Conservation (phyloP, 768 basidiomycete genomes). For the Xanthoconium purpureum region DNA sequence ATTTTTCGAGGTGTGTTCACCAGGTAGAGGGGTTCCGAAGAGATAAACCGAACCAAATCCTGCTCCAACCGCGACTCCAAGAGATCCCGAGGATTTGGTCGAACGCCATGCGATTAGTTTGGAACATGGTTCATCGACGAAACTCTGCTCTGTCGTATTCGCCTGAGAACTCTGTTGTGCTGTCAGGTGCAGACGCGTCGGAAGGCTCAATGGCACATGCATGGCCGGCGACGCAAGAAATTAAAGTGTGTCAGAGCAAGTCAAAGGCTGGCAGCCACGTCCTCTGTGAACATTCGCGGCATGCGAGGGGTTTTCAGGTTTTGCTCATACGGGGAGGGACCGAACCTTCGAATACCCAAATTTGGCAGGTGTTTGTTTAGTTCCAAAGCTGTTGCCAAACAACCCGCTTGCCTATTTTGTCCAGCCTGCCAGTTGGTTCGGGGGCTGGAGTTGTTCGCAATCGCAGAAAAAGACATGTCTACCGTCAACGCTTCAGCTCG, state of each 20-base stretch:
- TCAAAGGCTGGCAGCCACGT: neutral
- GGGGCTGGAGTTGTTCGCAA: neutral
- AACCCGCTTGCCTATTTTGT: constrained; percentile 6
- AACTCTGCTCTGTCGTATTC: constrained; percentile 23
- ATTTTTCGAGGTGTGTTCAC: constrained; percentile 15
- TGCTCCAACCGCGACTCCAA: constrained; percentile 23
- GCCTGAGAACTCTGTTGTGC: constrained; percentile 5
- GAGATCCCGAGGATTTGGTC: neutral
- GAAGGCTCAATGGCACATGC: constrained; percentile 28
- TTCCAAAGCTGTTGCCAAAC: constrained; percentile 30
- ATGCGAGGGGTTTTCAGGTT: constrained; percentile 1
- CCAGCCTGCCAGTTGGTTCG: too few species aligned
- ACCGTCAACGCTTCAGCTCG: too few species aligned
- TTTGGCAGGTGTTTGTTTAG: constrained; percentile 26
- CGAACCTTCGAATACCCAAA: constrained; percentile 1
- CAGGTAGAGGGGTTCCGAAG: constrained; percentile 25
- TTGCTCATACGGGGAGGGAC: constrained; percentile 4
- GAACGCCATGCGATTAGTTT: constrained; percentile 19
- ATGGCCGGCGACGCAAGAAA: constrained; percentile 6
- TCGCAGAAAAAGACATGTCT: too few species aligned
- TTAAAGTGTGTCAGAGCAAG: neutral
- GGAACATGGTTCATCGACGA: constrained; percentile 20
- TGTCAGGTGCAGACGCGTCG: constrained; percentile 13
- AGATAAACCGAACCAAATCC: constrained; percentile 26
- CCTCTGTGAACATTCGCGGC: neutral